A percentile compares a stretch with the other conserved stretches of the same genome.
These are phyloP conservation scores for Theileria sp. DNA, from an alignment of 169 alveolate species.

Conservation along the genomic window DNA sequence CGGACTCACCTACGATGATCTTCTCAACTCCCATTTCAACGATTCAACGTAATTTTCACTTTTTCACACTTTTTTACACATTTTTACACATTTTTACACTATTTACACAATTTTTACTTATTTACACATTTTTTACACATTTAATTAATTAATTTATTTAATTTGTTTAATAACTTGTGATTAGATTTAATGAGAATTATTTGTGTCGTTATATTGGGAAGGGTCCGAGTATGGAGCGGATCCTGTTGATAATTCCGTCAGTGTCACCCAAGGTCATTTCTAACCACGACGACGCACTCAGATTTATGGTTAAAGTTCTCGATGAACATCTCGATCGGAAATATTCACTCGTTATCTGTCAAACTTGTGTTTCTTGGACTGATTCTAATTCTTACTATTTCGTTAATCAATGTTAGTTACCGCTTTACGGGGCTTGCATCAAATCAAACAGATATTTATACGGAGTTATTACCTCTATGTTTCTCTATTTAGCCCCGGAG, in stretches of 20 bases:
- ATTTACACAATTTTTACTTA: not conserved
- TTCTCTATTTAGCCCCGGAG: no score
- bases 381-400: constrained; percentile 58
- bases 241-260: constrained; percentile 54
- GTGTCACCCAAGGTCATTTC: constrained; percentile 27
- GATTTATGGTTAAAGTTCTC: constrained; percentile 30
- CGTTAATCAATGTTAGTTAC: constrained; percentile 58
- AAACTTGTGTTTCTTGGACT: constrained; percentile 66
- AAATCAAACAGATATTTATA: no score
- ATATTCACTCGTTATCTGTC: constrained; percentile 59
- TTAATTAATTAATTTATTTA: not conserved
- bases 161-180: not conserved
- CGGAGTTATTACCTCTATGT: no score
- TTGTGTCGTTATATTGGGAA: constrained; percentile 44
- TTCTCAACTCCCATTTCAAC: constrained; percentile 33
- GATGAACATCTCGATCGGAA: constrained; percentile 20
- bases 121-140: not conserved
- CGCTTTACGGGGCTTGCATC: no score
- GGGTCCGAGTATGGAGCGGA: constrained; percentile 44
- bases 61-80: not conserved
- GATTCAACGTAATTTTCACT: constrained; percentile 23
- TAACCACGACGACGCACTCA: constrained; percentile 54
- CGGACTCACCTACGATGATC: constrained; percentile 36
- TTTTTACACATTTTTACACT: not conserved
- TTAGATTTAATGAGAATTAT: constrained; percentile 54